Evolutionary conservation across 2,329 filamentous ascomycete genomes (phyloP).

Genomic region (Aspergillus sergii): DNA sequence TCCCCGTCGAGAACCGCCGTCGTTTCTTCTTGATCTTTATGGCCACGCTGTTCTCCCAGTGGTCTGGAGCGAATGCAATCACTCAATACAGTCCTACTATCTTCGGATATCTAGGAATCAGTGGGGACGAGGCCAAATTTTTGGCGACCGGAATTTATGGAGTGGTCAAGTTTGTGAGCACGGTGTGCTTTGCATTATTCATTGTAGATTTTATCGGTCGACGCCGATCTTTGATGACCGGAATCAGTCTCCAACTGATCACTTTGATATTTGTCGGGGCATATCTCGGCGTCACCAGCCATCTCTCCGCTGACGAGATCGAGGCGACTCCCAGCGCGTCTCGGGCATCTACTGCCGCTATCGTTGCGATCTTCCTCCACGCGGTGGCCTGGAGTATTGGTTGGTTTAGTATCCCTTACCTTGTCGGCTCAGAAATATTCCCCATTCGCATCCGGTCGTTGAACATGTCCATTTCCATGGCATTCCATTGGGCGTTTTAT

Average conservation of each 20-base stretch:
- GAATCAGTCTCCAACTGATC: constrained; percentile 42
- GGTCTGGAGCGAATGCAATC: constrained; percentile 50
- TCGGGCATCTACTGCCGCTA: constrained; percentile 41
- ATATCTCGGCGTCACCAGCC: constrained; percentile 39
- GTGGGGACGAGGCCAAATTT: constrained; percentile 34
- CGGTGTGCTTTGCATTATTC: constrained; percentile 47
- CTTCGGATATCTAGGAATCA: constrained; percentile 41
- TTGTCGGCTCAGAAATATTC: constrained; percentile 51
- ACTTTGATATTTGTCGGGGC: constrained; percentile 47
- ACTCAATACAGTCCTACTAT: constrained; percentile 45
- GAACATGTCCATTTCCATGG: constrained; percentile 43
- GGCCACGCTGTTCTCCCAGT: constrained; percentile 46
- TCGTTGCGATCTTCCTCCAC: constrained; percentile 50
- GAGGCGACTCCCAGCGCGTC: constrained; percentile 23
- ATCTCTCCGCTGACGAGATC: constrained; percentile 19
- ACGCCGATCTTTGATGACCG: constrained; percentile 41
- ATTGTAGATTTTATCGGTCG: constrained; percentile 50
- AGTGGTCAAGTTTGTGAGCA: constrained; percentile 48
- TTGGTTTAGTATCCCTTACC: constrained; percentile 46
- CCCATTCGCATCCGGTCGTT: constrained; percentile 51
- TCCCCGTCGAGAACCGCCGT: constrained; percentile 42
- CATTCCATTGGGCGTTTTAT: constrained; percentile 50
- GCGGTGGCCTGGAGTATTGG: constrained; percentile 49
- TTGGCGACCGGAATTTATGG: constrained; percentile 49
- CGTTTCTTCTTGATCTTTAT: constrained; percentile 40